phyloP scores from a whole-genome alignment of 257 asterid species.

The Coffea eugenioides region DNA sequence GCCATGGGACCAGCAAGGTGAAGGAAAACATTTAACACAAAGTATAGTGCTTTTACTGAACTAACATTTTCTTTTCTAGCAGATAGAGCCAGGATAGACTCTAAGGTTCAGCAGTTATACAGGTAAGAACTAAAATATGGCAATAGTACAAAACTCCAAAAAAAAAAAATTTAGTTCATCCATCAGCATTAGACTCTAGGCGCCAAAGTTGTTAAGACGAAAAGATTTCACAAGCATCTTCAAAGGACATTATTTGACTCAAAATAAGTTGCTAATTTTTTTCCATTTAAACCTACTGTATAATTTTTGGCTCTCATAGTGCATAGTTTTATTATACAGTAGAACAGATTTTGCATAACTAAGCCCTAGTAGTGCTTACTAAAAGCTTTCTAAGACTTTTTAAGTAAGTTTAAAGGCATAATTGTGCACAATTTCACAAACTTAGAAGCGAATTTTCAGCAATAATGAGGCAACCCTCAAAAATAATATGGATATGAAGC shows the following conservation, averaged over 20 bases:
- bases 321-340: neutral
- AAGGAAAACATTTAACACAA: neutral
- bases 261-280: neutral
- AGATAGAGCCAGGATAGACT: neutral
- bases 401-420: neutral
- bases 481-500: neutral
- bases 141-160: neutral
- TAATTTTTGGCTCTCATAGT: neutral
- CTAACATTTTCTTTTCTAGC: neutral
- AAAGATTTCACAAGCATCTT: neutral
- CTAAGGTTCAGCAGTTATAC: neutral
- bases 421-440: neutral
- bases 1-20: neutral
- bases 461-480: too few species aligned
- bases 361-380: neutral
- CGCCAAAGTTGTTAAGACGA: neutral
- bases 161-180: neutral
- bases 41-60: neutral
- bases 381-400: neutral
- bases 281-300: neutral
- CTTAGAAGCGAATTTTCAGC: too few species aligned
- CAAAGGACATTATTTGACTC: neutral
- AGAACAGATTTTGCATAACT: neutral
- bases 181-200: neutral
- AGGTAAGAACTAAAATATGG: neutral